A percentile compares a stretch with the other conserved stretches of the same genome.
Evolutionary conservation across 2,329 filamentous ascomycete genomes (phyloP).

Genomic region (Acarospora socialis): DNA sequence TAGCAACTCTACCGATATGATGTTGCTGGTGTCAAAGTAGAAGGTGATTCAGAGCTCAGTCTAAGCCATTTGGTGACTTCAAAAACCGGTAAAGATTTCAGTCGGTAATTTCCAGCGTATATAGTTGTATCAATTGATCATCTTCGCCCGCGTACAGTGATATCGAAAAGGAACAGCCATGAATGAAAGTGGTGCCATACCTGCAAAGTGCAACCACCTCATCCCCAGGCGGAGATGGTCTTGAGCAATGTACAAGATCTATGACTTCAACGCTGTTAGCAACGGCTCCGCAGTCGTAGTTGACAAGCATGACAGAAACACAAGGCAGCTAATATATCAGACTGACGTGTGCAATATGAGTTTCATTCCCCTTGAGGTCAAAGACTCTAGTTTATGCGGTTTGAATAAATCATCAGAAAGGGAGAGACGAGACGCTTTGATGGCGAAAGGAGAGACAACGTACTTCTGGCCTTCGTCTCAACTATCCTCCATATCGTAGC

Average conservation of each 20-base stretch:
- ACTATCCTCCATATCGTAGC: too few species aligned
- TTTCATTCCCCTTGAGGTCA: conserved; percentile 77
- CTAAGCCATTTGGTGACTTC: conserved; percentile 79
- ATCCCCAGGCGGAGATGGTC: too few species aligned
- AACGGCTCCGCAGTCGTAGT: too few species aligned
- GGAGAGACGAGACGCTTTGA: conserved; percentile 19
- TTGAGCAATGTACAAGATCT: too few species aligned
- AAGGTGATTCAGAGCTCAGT: conserved; percentile 44
- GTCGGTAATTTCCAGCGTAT: conserved; percentile 96
- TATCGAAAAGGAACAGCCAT: conserved; percentile 14
- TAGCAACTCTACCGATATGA: too few species aligned
- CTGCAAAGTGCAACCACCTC: too few species aligned
- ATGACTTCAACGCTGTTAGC: too few species aligned
- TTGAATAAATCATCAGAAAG: conserved; percentile 64
- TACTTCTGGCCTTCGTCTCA: too few species aligned
- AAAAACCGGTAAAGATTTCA: conserved; percentile 51
- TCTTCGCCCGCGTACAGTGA: conserved; percentile 30
- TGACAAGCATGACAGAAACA: too few species aligned
- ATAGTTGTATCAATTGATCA: conserved; percentile 43
- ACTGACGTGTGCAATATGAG: conserved; percentile 79
- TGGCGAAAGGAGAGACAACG: conserved; percentile 8
- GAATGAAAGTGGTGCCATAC: conserved; percentile 21
- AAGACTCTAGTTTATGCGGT: conserved; percentile 95
- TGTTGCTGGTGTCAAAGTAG: conserved; percentile 6
- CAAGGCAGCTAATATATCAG: conserved; percentile 58